Percentiles rank a stretch among this genome's conserved stretches.
Evolutionary conservation across 1,139 yeast genomes (phyloP).

Genomic region (Nakaseomyces bracarensis): DNA sequence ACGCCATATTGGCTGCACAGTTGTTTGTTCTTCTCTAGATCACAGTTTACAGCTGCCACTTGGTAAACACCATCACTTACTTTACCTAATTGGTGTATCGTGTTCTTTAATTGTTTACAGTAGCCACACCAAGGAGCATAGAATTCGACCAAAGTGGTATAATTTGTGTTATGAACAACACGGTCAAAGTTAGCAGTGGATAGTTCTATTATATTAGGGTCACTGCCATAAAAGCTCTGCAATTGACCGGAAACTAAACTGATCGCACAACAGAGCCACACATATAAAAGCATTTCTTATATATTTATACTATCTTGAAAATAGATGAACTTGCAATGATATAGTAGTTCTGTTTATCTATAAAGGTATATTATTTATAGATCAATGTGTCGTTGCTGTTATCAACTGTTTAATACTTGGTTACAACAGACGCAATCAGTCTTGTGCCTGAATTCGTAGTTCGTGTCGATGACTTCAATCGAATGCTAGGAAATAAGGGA

Average conservation of each 20-base stretch:
- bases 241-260: neutral
- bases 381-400: too few relatives aligned
- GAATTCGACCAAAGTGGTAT: conserved; percentile 78
- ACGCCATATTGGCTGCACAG: conserved; percentile 62
- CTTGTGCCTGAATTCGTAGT: conserved; percentile 1
- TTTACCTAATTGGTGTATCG: conserved; percentile 57
- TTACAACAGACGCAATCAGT: neutral
- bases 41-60: conserved; percentile 86
- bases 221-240: conserved; percentile 36
- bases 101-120: conserved; percentile 51
- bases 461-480: too few relatives aligned
- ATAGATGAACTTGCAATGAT: neutral
- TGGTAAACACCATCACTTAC: conserved; percentile 44
- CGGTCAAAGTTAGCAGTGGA: conserved; percentile 51
- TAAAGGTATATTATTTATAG: too few relatives aligned
- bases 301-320: neutral
- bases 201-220: conserved; percentile 49
- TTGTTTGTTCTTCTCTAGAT: conserved; percentile 52
- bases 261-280: neutral
- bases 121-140: conserved; percentile 98
- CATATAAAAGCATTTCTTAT: neutral
- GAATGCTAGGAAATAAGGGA: neutral
- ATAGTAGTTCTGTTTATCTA: too few relatives aligned
- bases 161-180: conserved; percentile 59
- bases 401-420: neutral